Base-by-base conservation (phyloP, 192 early-diverging fungal species). In the Backusella morwellensis region DNA sequence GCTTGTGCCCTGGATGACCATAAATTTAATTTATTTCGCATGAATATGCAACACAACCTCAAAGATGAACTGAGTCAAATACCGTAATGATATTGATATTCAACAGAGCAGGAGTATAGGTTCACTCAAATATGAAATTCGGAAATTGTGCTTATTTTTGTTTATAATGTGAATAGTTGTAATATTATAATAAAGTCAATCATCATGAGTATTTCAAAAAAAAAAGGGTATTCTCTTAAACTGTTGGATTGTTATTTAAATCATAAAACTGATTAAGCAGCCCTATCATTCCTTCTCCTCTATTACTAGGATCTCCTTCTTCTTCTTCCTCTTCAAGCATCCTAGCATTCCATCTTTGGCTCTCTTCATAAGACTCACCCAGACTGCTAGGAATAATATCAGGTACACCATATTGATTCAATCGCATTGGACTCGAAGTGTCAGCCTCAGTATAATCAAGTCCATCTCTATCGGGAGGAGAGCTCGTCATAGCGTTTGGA, bases 231-330 rank as follows among this genome's bases (percentile, higher is more conserved):
- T 11, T 40, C 38, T 11, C 38, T 50, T 50, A 50, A n/a, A 69
- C 21, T 14, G 68, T 47, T 3, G 77, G 72, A 11, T 52, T 68
- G 79, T 85, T 85, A 75, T 85, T 86, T 66, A 88, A 74, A 29
- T 88, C 87, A 80, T 90, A 88, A 23, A 90, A 84, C 75, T 86
- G 85, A 34, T 88, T 88, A 29, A 90, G 73, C 19, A 90, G 68
- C 0, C 85, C 87, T 78, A 85, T 77, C 54, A 88, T 77, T 17
- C 86, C 87, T 41, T 35, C 67, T 19, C 72, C 74, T 29, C 68
- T 75, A 35, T 63, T 40, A 63, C 12, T 63, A 1, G 3, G 23
- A 0, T 63, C 23, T 0, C 50, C 44, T 9, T 81, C 80, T 6
- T 76, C 71, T 32, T 76, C 71, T 32, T 78, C 75, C 0, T 52